Percentiles rank a stretch among this genome's conserved stretches.
These are phyloP conservation scores for Geotrichum restrictum DNA, from an alignment of 1,139 yeast genomes.

Conservation along the genomic window DNA sequence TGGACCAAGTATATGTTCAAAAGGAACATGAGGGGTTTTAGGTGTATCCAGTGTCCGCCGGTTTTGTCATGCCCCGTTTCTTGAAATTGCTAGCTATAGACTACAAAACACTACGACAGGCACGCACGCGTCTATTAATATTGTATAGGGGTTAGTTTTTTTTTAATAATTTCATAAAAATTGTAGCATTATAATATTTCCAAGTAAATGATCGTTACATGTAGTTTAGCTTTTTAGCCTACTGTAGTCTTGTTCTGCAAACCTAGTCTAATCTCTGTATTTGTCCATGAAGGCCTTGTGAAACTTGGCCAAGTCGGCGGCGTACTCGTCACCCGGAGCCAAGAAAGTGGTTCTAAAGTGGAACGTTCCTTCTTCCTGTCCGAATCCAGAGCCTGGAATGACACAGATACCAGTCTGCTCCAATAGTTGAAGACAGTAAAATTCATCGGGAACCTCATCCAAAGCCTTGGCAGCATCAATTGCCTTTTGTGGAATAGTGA, in stretches of 20 bases:
- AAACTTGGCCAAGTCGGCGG: conserved; percentile 67
- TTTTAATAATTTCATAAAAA: no score
- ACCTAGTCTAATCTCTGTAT: conserved; percentile 39
- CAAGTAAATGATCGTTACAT: no score
- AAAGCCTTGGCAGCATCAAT: conserved; percentile 54
- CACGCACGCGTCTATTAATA: no score
- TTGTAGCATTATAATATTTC: no score
- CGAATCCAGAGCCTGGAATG: conserved; percentile 96
- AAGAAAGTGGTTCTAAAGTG: conserved; percentile 94
- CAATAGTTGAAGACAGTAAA: conserved; percentile 76
- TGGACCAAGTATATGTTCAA: no score
- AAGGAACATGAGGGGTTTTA: neutral
- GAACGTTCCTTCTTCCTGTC: conserved; percentile 81
- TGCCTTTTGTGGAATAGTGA: conserved; percentile 61
- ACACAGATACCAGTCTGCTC: conserved; percentile 94
- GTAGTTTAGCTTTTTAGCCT: no score
- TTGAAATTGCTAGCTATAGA: no score
- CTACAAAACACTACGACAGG: no score
- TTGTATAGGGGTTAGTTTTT: no score
- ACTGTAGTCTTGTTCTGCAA: no score
- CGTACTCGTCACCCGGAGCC: conserved; percentile 92
- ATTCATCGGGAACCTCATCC: conserved; percentile 66
- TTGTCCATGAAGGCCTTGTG: conserved; percentile 65
- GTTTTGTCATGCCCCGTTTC: no score
- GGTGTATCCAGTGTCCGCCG: no score